Evolutionary conservation across 805 yeast species (phyloP).

Genomic region (Candida tibetensis): DNA sequence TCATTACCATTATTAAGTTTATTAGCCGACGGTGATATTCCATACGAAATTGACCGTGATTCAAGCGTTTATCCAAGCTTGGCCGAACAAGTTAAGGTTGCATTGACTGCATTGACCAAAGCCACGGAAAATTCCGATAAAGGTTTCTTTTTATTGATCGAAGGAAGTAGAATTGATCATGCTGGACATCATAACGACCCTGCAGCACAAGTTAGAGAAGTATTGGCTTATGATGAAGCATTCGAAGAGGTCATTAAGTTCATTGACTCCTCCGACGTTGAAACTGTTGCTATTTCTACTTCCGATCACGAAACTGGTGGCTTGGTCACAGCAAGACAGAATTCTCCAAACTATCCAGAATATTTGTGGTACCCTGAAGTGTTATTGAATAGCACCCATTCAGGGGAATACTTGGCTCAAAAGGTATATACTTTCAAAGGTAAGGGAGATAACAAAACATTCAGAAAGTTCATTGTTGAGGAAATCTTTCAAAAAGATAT

Average conservation of each 20-base stretch:
- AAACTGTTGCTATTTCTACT: conserved; percentile 76
- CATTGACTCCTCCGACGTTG: conserved; percentile 65
- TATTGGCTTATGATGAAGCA: conserved; percentile 81
- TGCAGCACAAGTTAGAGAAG: conserved; percentile 90
- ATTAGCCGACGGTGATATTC: conserved; percentile 74
- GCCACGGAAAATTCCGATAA: conserved; percentile 71
- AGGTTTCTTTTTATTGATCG: conserved; percentile 84
- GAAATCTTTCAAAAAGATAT: conserved; percentile 61
- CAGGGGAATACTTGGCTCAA: conserved; percentile 66
- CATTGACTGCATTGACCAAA: conserved; percentile 61
- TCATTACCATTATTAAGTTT: conserved; percentile 73
- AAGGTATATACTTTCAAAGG: conserved; percentile 41
- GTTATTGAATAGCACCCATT: conserved; percentile 63
- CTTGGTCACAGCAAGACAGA: conserved; percentile 79
- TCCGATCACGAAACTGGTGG: conserved; percentile 98
- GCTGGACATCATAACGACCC: conserved; percentile 95
- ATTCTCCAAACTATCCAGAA: conserved; percentile 69
- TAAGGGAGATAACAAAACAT: conserved; percentile 13
- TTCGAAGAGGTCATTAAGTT: conserved; percentile 71
- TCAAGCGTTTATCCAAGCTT: conserved; percentile 64
- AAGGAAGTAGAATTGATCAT: conserved; percentile 93
- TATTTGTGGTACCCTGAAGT: conserved; percentile 86
- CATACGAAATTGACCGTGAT: conserved; percentile 79
- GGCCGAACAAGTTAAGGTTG: conserved; percentile 74
- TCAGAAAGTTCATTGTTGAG: conserved; percentile 46